Evolutionary conservation across 139 green algal genomes (phyloP), one percentile per base, ranked within the genome.

Genomic region (Yamagishiella unicocca): DNA sequence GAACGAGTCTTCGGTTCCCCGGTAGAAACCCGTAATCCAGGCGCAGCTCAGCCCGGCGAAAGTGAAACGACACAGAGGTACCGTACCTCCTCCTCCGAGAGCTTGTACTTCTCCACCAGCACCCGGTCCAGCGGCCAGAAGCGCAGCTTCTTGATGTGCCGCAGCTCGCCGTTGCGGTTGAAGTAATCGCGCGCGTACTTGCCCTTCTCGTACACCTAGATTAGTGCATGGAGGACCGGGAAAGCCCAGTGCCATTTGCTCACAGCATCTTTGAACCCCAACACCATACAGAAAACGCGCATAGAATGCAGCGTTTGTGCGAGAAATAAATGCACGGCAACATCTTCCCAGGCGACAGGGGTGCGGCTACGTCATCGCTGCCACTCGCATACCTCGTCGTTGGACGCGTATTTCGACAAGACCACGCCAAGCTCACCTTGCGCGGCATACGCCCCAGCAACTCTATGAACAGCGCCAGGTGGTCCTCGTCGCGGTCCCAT

Each of bases 381-480:
- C 24, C 19, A 67, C 58, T 67, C 17, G 6, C 58, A 67, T 67
- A 9, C 58, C 22, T 22, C 14, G 19, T n/a, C 58, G 58, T 67
- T 22, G 50, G 12, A 58, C 17, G 50, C 50, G 50, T 58, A 58
- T 17, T 12, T 58, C 50, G 50, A 17, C 50, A 58, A 58, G 31
- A 86, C 54, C 64, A 38, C 29, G 10, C 61, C 80, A 70, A 45
- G 46, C 81, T 67, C 40, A 94, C 90, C 90, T 91, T 94, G 43
- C 90, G 92, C 2, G 98, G 97, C 85, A 98, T 96, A 27, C 84
- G 80, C 0, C 97, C 97, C 84, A 99, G 93, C 78, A 99, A 93
- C 94, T 99, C 98, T 29, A 98, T 97, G 92, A 99, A 97, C 79
- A 99, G 95, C 45, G 98, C 98, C 31, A 99, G 89, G 90, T 99